A percentile compares a stretch with the other conserved stretches of the same genome.
These are phyloP conservation scores for Asparagopsis taxiformis DNA, from an alignment of 31 red algal genomes.

Conservation along the genomic window DNA sequence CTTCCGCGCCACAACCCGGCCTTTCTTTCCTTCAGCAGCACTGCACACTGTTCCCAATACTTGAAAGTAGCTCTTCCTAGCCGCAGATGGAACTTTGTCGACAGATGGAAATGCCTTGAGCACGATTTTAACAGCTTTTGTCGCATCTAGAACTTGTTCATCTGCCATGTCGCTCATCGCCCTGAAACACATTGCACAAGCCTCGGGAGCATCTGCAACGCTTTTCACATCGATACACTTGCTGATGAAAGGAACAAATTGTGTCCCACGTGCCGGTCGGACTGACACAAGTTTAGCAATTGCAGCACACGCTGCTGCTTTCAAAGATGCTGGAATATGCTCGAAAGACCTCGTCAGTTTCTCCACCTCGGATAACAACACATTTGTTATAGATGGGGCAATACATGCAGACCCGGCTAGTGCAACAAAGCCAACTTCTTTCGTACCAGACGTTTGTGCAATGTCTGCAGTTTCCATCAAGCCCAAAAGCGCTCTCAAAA, in stretches of 20 bases:
- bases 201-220: constrained; percentile 29
- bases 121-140: constrained; percentile 52
- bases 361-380: constrained; percentile 25
- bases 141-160: constrained; percentile 40
- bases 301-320: constrained; percentile 24
- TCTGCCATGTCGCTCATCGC: constrained; percentile 47
- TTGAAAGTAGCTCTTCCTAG: constrained; percentile 25
- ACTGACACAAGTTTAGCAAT: constrained; percentile 33
- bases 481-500: no score
- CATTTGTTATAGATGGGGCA: constrained; percentile 19
- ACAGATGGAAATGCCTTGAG: constrained; percentile 28
- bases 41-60: constrained; percentile 11
- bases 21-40: constrained; percentile 20
- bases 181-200: constrained; percentile 32
- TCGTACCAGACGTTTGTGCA: no score
- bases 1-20: constrained; percentile 4
- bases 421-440: constrained; percentile 7
- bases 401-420: constrained; percentile 18
- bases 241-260: constrained; percentile 49
- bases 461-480: no score
- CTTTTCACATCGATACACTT: constrained; percentile 23
- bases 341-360: constrained; percentile 28
- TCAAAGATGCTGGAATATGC: neutral
- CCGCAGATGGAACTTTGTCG: neutral
- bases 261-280: constrained; percentile 28